Base-by-base conservation (phyloP, 257 asterid species). In the Perilla frutescens region DNA sequence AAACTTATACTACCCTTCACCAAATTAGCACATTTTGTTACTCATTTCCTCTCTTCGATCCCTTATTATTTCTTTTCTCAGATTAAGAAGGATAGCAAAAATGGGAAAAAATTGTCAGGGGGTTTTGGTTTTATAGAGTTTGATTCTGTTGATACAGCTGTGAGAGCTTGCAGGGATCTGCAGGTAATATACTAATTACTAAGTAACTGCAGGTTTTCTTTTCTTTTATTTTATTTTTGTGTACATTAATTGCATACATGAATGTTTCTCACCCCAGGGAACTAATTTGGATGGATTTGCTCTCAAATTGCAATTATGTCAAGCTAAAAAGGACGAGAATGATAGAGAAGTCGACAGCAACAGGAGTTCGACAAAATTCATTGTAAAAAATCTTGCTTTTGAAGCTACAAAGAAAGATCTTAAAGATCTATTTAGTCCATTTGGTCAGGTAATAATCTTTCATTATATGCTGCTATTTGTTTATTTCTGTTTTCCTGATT, bases 351-450 rank as follows among this genome's bases (percentile, higher is more conserved):
- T 47, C 65, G 90, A 74, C 75, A 84, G 65, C 47, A 96, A 85
- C 56, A 70, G 44, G 65, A 90, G 97, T 82, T 90, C 96, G 37
- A 93, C 98, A 39, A 93, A 93, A 83, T 76, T 93, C 84, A 90
- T 93, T 5, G 84, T 90, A n/a, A 86, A 91, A 72, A 93, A 93
- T 79, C 93, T 93, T 61, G 98, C 97, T 73, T 93, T 93, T 59
- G 90, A 93, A 89, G 96, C 96, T n/a, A 93, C 98, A 14, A 89
- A 86, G 74, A 89, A 93, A 82, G 98, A 93, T 63, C 91, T 93
- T 12, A 84, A 91, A 73, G 91, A 91, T 62, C 69, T 90, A 36
- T 89, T 90, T 81, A 81, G 84, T 75, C 91, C 95, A 50, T 93
- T 86, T 54, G 98, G 98, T 69, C 97, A 90, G 98, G 98, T 90